These are phyloP conservation scores for Colletotrichum incanum DNA, from an alignment of 2,329 filamentous ascomycete species.

Conservation along the genomic window DNA sequence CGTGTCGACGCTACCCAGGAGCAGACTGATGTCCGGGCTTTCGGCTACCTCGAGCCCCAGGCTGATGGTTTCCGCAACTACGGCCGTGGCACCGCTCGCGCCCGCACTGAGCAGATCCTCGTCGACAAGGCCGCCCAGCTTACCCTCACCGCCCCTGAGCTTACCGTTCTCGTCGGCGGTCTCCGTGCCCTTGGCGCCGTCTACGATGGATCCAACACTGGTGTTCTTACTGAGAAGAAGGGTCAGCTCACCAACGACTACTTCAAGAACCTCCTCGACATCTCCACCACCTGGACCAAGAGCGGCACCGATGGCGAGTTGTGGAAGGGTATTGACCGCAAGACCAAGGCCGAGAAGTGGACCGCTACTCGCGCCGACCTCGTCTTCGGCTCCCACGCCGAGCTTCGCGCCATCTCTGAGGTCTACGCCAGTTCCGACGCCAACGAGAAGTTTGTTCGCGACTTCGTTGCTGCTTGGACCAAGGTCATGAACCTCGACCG, in stretches of 20 bases:
- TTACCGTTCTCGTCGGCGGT: slow-evolving; percentile 81
- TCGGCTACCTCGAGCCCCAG: slow-evolving; percentile 76
- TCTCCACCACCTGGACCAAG: slow-evolving; percentile 72
- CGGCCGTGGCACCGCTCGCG: slow-evolving; percentile 73
- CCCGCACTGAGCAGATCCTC: slow-evolving; percentile 78
- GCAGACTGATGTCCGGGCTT: slow-evolving; percentile 78
- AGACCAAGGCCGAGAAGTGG: slow-evolving; percentile 78
- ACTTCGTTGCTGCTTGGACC: slow-evolving; percentile 80
- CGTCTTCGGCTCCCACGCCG: slow-evolving; percentile 80
- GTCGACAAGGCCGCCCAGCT: slow-evolving; percentile 82
- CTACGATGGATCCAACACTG: slow-evolving; percentile 77
- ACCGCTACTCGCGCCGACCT: slow-evolving; percentile 79
- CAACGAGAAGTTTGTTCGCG: slow-evolving; percentile 77
- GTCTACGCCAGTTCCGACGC: slow-evolving; percentile 76
- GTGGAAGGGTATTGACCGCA: slow-evolving; percentile 77
- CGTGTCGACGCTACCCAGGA: slow-evolving; percentile 81
- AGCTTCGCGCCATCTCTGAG: slow-evolving; percentile 80
- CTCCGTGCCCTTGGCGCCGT: slow-evolving; percentile 80
- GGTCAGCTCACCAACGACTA: slow-evolving; percentile 85
- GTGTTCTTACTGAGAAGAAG: slow-evolving; percentile 78
- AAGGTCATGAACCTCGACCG: slow-evolving; percentile 84
- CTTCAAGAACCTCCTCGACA: slow-evolving; percentile 85
- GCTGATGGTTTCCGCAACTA: slow-evolving; percentile 87
- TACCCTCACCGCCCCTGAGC: slow-evolving; percentile 78
- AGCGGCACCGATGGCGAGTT: slow-evolving; percentile 63